Conservation (phyloP, 306 rosid genomes). For the Hippophae gyantsensis region DNA sequence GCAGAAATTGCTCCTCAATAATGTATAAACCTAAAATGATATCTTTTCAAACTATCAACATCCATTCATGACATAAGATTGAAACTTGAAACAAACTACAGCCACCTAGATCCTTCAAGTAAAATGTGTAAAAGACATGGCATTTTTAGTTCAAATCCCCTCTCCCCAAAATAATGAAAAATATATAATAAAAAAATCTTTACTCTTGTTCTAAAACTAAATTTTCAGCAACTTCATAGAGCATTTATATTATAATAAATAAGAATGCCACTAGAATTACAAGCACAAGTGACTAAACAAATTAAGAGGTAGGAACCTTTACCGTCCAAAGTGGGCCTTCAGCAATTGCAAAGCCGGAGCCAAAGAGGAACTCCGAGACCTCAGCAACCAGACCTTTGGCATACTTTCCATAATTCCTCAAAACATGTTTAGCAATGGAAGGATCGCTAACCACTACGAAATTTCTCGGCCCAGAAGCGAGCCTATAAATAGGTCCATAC, state of each 20-base stretch:
- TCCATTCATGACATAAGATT: too few species aligned
- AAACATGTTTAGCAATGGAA: constrained; percentile 78
- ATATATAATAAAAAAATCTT: not conserved
- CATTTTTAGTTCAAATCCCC: not conserved
- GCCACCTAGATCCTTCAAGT: too few species aligned
- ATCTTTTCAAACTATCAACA: too few species aligned
- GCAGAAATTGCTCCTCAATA: too few species aligned
- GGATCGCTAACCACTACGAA: constrained; percentile 94
- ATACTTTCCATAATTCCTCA: constrained; percentile 66
- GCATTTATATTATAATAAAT: not conserved
- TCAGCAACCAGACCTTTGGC: constrained; percentile 78
- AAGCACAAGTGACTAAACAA: not conserved
- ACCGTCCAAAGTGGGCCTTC: constrained; percentile 98
- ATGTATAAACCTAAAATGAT: too few species aligned
- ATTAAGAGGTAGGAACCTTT: constrained; percentile 17
- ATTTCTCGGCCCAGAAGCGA: constrained; percentile 87
- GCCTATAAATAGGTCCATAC: constrained; percentile 70
- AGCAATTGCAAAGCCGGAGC: constrained; percentile 89
- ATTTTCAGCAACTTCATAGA: not conserved
- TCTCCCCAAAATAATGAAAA: not conserved
- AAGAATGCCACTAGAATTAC: not conserved
- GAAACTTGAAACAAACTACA: too few species aligned
- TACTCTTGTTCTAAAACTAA: not conserved
- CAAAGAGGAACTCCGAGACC: constrained; percentile 79
- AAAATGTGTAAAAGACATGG: too few species aligned